phyloP scores from a whole-genome alignment of 2,329 filamentous ascomycete genomes.

The Pseudopyricularia javanii region DNA sequence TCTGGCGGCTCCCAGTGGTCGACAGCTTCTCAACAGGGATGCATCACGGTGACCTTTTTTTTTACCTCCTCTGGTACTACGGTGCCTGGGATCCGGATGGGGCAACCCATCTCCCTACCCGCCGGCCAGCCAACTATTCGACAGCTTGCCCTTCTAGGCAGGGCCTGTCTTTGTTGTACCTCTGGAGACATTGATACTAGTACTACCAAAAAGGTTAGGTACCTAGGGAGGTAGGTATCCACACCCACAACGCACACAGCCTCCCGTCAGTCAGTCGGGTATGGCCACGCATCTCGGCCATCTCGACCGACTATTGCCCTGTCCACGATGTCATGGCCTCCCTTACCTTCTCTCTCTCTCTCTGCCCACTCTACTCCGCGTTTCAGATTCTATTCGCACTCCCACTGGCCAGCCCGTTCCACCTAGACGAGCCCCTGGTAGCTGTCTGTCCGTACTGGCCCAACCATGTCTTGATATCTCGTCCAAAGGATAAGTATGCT shows the following conservation, averaged over 20 bases:
- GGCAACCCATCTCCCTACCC: not conserved
- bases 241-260: not conserved
- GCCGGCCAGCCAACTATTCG: not conserved
- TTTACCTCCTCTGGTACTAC: not conserved
- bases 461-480: constrained; percentile 1
- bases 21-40: not conserved
- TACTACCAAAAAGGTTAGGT: not conserved
- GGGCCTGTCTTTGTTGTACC: too few relatives aligned
- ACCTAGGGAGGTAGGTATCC: not conserved
- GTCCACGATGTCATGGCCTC: constrained; percentile 3
- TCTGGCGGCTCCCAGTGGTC: not conserved
- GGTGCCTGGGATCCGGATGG: not conserved
- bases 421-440: constrained; percentile 4
- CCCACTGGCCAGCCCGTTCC: constrained; percentile 5
- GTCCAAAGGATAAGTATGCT: constrained; percentile 16
- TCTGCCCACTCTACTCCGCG: constrained; percentile 9
- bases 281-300: constrained; percentile 6
- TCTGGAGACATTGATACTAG: too few relatives aligned
- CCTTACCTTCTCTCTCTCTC: too few relatives aligned
- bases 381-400: constrained; percentile 17
- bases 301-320: constrained; percentile 6
- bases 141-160: too few relatives aligned
- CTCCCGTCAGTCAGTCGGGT: not conserved
- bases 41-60: not conserved
- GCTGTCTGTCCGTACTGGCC: constrained; percentile 3